phyloP scores from a whole-genome alignment of 805 yeast species.

The Kodamaea kakaduensis region DNA sequence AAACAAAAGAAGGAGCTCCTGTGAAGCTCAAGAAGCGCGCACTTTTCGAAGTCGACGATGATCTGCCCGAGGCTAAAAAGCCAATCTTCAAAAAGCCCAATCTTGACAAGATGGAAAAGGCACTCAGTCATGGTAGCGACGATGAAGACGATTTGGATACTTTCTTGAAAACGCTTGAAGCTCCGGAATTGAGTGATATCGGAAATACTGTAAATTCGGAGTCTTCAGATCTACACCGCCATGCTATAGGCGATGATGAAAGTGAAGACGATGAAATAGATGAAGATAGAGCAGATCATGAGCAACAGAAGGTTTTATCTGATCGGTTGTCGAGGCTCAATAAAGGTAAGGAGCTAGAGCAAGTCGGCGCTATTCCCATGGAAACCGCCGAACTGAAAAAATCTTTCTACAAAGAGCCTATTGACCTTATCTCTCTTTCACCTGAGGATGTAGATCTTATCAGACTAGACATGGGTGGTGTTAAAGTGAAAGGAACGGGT shows the following conservation, averaged over 20 bases:
- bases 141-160: conserved; percentile 20
- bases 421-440: conserved; percentile 45
- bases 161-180: conserved; percentile 10
- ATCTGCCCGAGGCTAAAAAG: conserved; percentile 6
- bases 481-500: conserved; percentile 56
- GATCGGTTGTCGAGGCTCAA: conserved; percentile 39
- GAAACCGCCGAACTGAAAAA: conserved; percentile 55
- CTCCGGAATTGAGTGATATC: conserved; percentile 1
- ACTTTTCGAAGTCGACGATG: conserved; percentile 10
- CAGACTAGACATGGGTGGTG: conserved; percentile 55
- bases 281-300: conserved; percentile 19
- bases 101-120: conserved; percentile 8
- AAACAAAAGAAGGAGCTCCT: neutral
- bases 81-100: too few species aligned
- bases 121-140: conserved; percentile 25
- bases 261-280: conserved; percentile 17
- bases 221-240: neutral
- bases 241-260: conserved; percentile 20
- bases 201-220: conserved; percentile 9
- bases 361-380: conserved; percentile 42
- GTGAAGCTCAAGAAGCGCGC: conserved; percentile 1
- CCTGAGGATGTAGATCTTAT: conserved; percentile 54
- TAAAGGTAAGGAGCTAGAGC: conserved; percentile 48
- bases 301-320: conserved; percentile 30
- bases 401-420: conserved; percentile 59